phyloP scores from a whole-genome alignment of 2,329 filamentous ascomycete genomes.

The Colletotrichum gigasporum region DNA sequence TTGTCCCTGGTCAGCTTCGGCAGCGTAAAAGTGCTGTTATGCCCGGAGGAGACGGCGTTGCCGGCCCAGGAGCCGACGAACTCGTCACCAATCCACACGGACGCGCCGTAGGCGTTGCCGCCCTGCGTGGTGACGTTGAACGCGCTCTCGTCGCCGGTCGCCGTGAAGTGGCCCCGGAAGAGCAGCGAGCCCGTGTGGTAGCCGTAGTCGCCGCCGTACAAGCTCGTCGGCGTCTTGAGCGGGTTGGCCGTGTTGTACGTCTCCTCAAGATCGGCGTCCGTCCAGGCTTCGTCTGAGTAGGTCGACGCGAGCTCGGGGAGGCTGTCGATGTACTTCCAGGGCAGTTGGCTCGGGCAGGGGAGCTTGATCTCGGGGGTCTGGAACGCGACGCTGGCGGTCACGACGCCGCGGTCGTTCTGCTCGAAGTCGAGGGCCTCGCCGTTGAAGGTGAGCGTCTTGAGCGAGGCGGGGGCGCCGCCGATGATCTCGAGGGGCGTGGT shows the following conservation, averaged over 20 bases:
- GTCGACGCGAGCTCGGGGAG: conserved; percentile 33
- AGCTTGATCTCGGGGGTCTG: conserved; percentile 26
- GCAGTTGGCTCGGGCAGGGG: conserved; percentile 19
- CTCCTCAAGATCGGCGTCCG: conserved; percentile 47
- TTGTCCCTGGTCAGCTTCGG: conserved; percentile 59
- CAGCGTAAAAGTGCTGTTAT: conserved; percentile 64
- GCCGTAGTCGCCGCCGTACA: conserved; percentile 76
- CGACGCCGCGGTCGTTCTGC: conserved; percentile 31
- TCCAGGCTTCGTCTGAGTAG: conserved; percentile 53
- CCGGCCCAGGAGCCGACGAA: conserved; percentile 72
- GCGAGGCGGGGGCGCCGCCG: conserved; percentile 32
- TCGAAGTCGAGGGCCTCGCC: conserved; percentile 29
- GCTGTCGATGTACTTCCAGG: conserved; percentile 34
- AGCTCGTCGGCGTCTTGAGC: conserved; percentile 66
- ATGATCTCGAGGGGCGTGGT: conserved; percentile 35
- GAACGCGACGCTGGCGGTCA: conserved; percentile 34
- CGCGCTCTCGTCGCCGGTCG: conserved; percentile 63
- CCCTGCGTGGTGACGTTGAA: conserved; percentile 68
- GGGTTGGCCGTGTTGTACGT: conserved; percentile 38
- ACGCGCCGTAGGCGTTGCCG: conserved; percentile 71
- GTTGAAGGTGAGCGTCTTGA: conserved; percentile 34
- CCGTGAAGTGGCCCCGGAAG: conserved; percentile 72
- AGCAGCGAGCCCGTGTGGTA: conserved; percentile 72
- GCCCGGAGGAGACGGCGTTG: conserved; percentile 53
- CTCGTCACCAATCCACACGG: conserved; percentile 67